These are phyloP conservation scores for Rhodomyrtus psidioides DNA, from an alignment of 441 rosid species.

Conservation along the genomic window DNA sequence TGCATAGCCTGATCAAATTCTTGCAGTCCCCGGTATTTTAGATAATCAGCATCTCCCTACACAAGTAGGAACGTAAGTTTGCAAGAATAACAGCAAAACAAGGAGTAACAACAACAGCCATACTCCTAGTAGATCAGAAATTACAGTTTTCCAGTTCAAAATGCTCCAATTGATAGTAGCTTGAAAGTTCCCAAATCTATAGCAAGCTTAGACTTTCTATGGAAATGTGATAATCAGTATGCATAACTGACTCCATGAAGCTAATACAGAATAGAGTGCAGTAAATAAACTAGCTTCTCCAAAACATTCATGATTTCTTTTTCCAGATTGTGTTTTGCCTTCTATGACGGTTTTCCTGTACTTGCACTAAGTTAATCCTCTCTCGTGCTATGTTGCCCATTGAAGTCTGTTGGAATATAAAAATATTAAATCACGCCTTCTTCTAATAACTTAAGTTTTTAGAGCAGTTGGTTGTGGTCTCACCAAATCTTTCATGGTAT, in stretches of 20 bases:
- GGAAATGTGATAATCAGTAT: not conserved
- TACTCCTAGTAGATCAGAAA: not conserved
- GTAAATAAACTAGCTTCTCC: not conserved
- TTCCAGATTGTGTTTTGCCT: not conserved
- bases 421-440: no score
- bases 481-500: no score
- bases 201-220: not conserved
- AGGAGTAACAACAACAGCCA: not conserved
- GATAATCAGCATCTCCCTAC: slow-evolving; percentile 77
- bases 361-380: not conserved
- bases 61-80: slow-evolving; percentile 3
- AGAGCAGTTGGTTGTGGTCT: no score
- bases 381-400: not conserved
- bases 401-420: no score
- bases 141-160: not conserved
- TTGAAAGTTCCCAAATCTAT: not conserved
- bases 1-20: slow-evolving; percentile 98
- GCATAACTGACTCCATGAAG: not conserved
- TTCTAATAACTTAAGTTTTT: no score
- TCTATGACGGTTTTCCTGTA: not conserved
- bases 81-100: not conserved
- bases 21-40: slow-evolving; percentile 82
- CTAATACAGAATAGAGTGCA: not conserved
- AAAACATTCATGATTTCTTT: not conserved
- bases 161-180: not conserved